These are phyloP conservation scores for Pterocarpus macrocarpus DNA, from an alignment of 306 rosid genomes.

Conservation along the genomic window DNA sequence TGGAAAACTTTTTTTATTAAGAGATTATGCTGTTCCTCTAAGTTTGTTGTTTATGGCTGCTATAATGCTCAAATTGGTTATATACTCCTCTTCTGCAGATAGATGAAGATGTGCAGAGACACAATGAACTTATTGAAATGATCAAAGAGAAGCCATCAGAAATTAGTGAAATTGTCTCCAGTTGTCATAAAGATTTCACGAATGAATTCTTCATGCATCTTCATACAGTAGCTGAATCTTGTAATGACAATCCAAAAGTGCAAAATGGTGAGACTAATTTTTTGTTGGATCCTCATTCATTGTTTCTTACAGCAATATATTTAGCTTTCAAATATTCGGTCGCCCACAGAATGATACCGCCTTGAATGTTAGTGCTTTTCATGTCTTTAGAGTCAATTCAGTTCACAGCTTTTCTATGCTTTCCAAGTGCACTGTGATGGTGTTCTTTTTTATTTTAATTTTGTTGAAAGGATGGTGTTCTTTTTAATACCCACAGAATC, in stretches of 20 bases:
- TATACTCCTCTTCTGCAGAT: constrained; percentile 56
- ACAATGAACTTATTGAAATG: constrained; percentile 67
- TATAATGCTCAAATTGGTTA: constrained; percentile 11
- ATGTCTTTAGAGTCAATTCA: neutral
- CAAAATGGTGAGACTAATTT: constrained; percentile 71
- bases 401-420: neutral
- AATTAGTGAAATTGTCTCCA: constrained; percentile 65
- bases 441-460: neutral
- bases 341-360: neutral
- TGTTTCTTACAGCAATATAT: constrained; percentile 15
- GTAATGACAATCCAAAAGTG: constrained; percentile 58
- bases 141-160: constrained; percentile 59
- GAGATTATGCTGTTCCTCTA: constrained; percentile 10
- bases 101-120: constrained; percentile 84
- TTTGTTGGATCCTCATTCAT: constrained; percentile 34
- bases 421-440: neutral
- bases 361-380: constrained; percentile 13
- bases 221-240: constrained; percentile 75
- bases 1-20: constrained; percentile 9
- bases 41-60: constrained; percentile 35
- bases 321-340: constrained; percentile 36
- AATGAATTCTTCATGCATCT: constrained; percentile 85
- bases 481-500: constrained; percentile 6
- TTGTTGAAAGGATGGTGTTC: neutral
- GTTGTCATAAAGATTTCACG: constrained; percentile 79